These are phyloP conservation scores for Geosmithia morbida DNA, from an alignment of 2,329 filamentous ascomycete genomes.

Conservation along the genomic window DNA sequence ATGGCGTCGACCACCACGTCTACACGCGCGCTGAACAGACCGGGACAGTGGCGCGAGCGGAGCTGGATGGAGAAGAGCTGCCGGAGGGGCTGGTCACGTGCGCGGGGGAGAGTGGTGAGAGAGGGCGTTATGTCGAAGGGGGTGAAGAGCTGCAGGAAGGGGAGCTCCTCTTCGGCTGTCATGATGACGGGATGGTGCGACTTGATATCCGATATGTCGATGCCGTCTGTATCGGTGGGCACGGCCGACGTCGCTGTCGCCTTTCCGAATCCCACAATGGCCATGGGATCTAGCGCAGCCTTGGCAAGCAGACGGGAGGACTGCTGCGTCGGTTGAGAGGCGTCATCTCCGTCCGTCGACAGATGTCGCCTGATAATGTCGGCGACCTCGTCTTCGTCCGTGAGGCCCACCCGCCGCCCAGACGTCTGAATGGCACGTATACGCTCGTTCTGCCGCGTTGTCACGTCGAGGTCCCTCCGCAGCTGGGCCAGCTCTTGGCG, in stretches of 20 bases:
- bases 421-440: constrained; percentile 26
- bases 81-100: constrained; percentile 18
- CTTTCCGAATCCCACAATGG: constrained; percentile 35
- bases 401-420: constrained; percentile 17
- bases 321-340: constrained; percentile 9
- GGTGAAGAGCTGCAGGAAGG: constrained; percentile 58
- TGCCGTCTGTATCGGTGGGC: constrained; percentile 10
- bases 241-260: constrained; percentile 9
- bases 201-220: constrained; percentile 24
- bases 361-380: constrained; percentile 23
- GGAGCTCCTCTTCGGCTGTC: constrained; percentile 47
- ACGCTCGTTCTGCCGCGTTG: constrained; percentile 43
- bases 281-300: constrained; percentile 33
- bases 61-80: constrained; percentile 44
- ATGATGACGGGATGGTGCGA: constrained; percentile 54
- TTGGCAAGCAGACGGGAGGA: constrained; percentile 27
- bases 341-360: constrained; percentile 16
- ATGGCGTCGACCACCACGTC: constrained; percentile 43
- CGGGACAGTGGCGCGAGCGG: constrained; percentile 21
- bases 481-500: constrained; percentile 39
- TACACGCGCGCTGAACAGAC: constrained; percentile 42
- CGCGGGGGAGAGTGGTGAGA: constrained; percentile 27
- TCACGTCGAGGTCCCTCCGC: constrained; percentile 41
- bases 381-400: constrained; percentile 22
- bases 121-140: constrained; percentile 47